Evolutionary conservation across 768 basidiomycete species (phyloP), one percentile per base, ranked within the genome.

Genomic region (Paxillus rubicundulus): DNA sequence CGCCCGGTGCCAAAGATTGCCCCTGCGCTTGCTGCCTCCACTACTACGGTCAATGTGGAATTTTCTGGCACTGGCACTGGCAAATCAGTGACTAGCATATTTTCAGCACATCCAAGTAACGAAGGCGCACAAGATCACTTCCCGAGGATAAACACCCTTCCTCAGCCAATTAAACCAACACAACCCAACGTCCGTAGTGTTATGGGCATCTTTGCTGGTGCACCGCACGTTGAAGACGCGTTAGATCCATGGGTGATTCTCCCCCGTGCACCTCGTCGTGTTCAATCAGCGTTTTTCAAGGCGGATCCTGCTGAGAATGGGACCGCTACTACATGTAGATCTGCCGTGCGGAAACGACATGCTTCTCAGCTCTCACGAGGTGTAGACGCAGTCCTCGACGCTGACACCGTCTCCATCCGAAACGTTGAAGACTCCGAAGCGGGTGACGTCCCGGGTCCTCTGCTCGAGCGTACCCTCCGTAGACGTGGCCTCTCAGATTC

Each of bases 21-120:
- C 1, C 88, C 95, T 2, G 92, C 90, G 10, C 80, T 93, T 28
- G 85, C 88, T 10, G 92, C 97, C 9, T 91, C 90, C 18, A 77
- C 89, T 2, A 95, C 90, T 45, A 94, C 92, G 2, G 95, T 98
- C 60, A 97, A 94, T 53, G 96, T 99, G 50, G 95, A 97, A 74
- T 98, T 98, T 70, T 89, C 85, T 3, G 87, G 89, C 4, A 72
- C 81, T 2, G 88, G 82, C 9, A 74, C 77, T 12, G 79, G 83
- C n/a, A 73, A 80, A 54, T 79, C 81, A 7, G 72, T 82, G 49
- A 77, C 79, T 18, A 79, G 70, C 49, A 64, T 77, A 42, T 68
- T 72, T 41, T 69, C 68, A 32, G 58, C 69, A 32, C 64, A 68
- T 47, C 60, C 68, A 13, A 27, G 57, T 41, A 58, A 56, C 27